Conservation (phyloP, 768 basidiomycete genomes). For the Pisolithus tinctorius region DNA sequence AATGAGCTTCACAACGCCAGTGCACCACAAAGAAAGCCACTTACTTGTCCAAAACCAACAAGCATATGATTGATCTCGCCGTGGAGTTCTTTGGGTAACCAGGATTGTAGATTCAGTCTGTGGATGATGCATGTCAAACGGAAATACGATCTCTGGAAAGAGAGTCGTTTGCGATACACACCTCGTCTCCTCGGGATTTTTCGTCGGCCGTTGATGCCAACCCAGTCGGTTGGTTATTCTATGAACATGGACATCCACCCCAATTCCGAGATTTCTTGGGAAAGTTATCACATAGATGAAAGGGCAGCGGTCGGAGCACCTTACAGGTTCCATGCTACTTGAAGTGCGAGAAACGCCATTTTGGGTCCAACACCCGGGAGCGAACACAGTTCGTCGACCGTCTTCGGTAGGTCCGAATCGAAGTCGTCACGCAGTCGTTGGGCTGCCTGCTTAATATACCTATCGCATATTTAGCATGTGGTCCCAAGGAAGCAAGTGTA, state of each 20-base stretch:
- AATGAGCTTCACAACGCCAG: too few species aligned
- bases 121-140: background rate
- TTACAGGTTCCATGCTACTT: conserved; percentile 79
- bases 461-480: conserved; percentile 21
- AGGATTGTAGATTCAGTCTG: conserved; percentile 75
- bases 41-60: conserved; percentile 84
- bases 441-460: conserved; percentile 73
- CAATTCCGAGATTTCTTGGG: conserved; percentile 80
- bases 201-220: conserved; percentile 86
- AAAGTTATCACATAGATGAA: background rate
- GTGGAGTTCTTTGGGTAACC: conserved; percentile 71
- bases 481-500: background rate
- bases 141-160: background rate
- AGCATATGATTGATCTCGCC: conserved; percentile 73
- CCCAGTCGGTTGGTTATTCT: conserved; percentile 88
- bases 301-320: conserved; percentile 14
- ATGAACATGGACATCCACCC: conserved; percentile 95
- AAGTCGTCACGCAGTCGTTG: conserved; percentile 63
- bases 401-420: conserved; percentile 81
- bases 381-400: conserved; percentile 80
- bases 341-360: conserved; percentile 86
- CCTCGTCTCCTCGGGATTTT: conserved; percentile 86
- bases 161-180: conserved; percentile 23
- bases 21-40: too few species aligned
- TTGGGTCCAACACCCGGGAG: conserved; percentile 93